Evolutionary conservation across 2,329 filamentous ascomycete genomes (phyloP).

Genomic region (Colletotrichum magnum): DNA sequence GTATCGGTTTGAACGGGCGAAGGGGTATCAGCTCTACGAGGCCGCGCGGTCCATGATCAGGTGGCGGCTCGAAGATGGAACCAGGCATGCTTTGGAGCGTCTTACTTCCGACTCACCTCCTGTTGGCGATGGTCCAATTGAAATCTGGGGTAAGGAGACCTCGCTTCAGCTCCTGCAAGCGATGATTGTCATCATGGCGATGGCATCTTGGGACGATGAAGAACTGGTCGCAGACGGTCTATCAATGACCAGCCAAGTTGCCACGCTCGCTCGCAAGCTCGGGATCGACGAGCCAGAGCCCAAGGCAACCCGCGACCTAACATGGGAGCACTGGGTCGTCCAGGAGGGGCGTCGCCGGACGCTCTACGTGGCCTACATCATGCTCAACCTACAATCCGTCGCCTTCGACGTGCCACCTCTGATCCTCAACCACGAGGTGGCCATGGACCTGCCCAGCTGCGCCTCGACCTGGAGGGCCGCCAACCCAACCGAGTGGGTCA

Average conservation of each 20-base stretch:
- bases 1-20: slow-evolving; percentile 63
- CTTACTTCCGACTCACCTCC: slow-evolving; percentile 17
- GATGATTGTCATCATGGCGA: slow-evolving; percentile 67
- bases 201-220: slow-evolving; percentile 72
- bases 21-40: slow-evolving; percentile 70
- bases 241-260: slow-evolving; percentile 69
- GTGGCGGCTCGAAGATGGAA: slow-evolving; percentile 64
- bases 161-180: slow-evolving; percentile 63
- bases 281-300: slow-evolving; percentile 50
- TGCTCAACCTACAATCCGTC: slow-evolving; percentile 73
- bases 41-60: slow-evolving; percentile 68
- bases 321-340: slow-evolving; percentile 66
- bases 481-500: slow-evolving; percentile 64
- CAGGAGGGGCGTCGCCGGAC: slow-evolving; percentile 17
- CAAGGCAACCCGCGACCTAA: slow-evolving; percentile 38
- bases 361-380: slow-evolving; percentile 61
- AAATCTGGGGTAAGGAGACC: neutral
- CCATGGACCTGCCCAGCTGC: slow-evolving; percentile 67
- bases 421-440: slow-evolving; percentile 68
- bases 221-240: slow-evolving; percentile 70
- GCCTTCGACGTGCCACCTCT: slow-evolving; percentile 73
- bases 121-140: no score
- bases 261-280: slow-evolving; percentile 68
- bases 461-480: slow-evolving; percentile 69
- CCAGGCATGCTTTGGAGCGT: slow-evolving; percentile 52